These are phyloP conservation scores for Ophiostoma tasmaniense DNA, from an alignment of 2,329 filamentous ascomycete species.

Conservation along the genomic window DNA sequence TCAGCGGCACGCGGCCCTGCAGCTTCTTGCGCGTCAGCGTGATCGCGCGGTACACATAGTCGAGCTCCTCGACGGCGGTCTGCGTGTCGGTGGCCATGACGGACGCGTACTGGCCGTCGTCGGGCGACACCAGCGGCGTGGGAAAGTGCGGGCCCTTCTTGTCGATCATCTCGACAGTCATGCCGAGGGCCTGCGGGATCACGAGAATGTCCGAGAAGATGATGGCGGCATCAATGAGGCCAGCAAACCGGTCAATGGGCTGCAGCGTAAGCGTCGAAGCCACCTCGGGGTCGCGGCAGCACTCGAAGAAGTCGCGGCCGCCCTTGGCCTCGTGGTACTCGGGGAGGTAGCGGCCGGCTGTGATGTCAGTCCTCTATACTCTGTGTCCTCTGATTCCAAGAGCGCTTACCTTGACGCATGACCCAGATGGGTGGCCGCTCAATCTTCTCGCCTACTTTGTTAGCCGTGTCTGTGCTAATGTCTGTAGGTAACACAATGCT, in stretches of 20 bases:
- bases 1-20: slow-evolving; percentile 78
- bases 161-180: slow-evolving; percentile 97
- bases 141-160: slow-evolving; percentile 96
- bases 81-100: slow-evolving; percentile 73
- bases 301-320: slow-evolving; percentile 88
- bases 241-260: slow-evolving; percentile 82
- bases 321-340: slow-evolving; percentile 97
- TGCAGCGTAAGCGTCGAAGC: slow-evolving; percentile 90
- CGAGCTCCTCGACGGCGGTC: slow-evolving; percentile 64
- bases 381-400: background rate
- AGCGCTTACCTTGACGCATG: slow-evolving; percentile 83
- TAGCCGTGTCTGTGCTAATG: background rate
- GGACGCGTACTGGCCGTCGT: slow-evolving; percentile 72
- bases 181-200: slow-evolving; percentile 94
- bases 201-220: slow-evolving; percentile 99
- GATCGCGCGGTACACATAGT: slow-evolving; percentile 94
- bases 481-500: background rate
- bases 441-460: slow-evolving; percentile 64
- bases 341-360: slow-evolving; percentile 91
- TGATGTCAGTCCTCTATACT: background rate
- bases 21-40: slow-evolving; percentile 84
- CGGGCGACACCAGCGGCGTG: slow-evolving; percentile 66
- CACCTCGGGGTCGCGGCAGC: slow-evolving; percentile 87
- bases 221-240: slow-evolving; percentile 90
- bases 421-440: slow-evolving; percentile 96